Conservation (phyloP, 257 asterid genomes). For the Primulina eburnea region DNA sequence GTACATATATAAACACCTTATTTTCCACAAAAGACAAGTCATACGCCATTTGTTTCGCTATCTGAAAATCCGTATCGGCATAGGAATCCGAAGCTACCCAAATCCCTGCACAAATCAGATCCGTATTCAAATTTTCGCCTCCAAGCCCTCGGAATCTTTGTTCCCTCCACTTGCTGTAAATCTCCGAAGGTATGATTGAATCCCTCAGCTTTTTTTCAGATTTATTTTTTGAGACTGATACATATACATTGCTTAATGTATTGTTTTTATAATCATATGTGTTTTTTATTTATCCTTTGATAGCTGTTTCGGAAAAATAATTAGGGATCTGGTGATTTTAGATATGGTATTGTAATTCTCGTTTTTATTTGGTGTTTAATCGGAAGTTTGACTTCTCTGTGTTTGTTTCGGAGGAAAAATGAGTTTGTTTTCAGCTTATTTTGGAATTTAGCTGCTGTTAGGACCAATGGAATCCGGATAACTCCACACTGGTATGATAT, state of each 20-base stretch:
- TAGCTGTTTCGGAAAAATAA: background rate
- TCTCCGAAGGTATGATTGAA: background rate
- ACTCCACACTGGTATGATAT: too few species aligned
- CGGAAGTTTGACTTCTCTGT: slow-evolving; percentile 13
- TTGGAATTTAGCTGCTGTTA: too few species aligned
- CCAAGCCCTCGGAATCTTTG: background rate
- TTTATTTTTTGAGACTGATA: background rate
- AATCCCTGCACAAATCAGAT: background rate
- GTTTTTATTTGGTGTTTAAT: slow-evolving; percentile 8
- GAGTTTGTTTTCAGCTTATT: slow-evolving; percentile 8
- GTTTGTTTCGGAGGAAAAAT: background rate
- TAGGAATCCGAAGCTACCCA: background rate
- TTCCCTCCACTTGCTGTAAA: background rate
- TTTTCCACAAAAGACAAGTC: background rate
- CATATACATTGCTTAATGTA: background rate
- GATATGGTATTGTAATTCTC: background rate
- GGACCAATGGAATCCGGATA: too few species aligned
- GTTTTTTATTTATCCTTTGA: background rate
- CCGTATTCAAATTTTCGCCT: background rate
- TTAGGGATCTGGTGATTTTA: background rate
- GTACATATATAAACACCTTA: background rate
- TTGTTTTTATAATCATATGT: too few species aligned
- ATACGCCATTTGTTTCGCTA: background rate
- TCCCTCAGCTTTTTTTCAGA: background rate
- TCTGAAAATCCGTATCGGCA: background rate